These are phyloP conservation scores for Ceratobasidium sp. DNA, from an alignment of 1,284 basidiomycete species.

Conservation along the genomic window DNA sequence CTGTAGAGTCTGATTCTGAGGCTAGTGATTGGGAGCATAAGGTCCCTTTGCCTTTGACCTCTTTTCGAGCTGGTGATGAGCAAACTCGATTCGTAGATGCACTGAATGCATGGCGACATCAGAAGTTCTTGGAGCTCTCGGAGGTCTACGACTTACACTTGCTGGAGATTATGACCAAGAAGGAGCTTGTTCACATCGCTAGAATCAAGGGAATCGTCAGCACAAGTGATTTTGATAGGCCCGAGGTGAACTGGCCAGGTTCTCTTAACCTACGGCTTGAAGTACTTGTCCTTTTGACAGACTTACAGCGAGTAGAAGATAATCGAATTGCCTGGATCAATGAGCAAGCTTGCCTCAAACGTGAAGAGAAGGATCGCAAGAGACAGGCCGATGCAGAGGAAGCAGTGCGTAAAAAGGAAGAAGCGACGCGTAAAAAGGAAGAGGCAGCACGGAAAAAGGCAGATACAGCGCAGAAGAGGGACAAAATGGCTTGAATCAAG, in stretches of 20 bases:
- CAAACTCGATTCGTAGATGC: too few species aligned
- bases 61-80: too few species aligned
- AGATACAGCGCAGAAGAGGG: neutral
- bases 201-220: neutral
- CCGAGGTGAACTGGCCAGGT: slow-evolving; percentile 2
- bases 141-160: too few species aligned
- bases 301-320: neutral
- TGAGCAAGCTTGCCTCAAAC: too few species aligned
- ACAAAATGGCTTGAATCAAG: neutral
- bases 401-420: neutral
- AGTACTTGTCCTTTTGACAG: neutral
- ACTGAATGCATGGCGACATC: too few species aligned
- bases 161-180: neutral
- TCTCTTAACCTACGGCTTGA: neutral
- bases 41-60: too few species aligned
- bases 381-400: neutral
- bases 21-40: too few species aligned
- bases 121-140: too few species aligned
- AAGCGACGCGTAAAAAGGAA: neutral
- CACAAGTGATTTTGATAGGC: neutral
- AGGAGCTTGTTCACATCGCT: neutral
- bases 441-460: neutral
- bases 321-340: neutral
- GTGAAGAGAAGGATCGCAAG: neutral
- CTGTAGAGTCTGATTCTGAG: too few species aligned